These are phyloP conservation scores for Oryza nivara DNA, from an alignment of 176 grass and related monocot genomes.

Conservation along the genomic window DNA sequence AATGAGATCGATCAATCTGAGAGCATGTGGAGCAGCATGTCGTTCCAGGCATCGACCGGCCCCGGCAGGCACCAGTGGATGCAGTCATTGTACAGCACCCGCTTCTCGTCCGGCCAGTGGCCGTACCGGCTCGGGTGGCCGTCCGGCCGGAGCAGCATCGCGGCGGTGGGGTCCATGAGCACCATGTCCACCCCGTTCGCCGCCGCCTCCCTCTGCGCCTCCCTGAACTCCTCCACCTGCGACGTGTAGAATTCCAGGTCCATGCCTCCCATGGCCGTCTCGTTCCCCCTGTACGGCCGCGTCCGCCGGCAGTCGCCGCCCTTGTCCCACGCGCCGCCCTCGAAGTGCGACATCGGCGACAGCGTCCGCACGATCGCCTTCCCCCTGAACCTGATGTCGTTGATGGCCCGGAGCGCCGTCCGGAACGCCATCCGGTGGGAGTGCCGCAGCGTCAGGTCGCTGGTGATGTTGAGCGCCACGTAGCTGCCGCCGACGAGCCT, in stretches of 20 bases:
- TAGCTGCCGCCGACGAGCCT: conserved; percentile 57
- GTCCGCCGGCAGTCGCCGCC: conserved; percentile 65
- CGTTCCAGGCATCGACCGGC: conserved; percentile 66
- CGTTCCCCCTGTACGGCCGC: conserved; percentile 47
- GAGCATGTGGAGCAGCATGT: conserved; percentile 65
- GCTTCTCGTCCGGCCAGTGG: conserved; percentile 50
- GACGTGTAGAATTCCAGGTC: conserved; percentile 60
- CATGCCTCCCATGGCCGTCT: conserved; percentile 41
- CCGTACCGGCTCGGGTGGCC: conserved; percentile 70
- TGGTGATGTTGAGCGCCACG: conserved; percentile 53
- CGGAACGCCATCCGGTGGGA: conserved; percentile 60
- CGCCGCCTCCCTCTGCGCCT: conserved; percentile 42
- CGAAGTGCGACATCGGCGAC: conserved; percentile 72
- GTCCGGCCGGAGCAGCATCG: conserved; percentile 66
- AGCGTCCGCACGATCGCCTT: conserved; percentile 63
- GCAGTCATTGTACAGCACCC: conserved; percentile 57
- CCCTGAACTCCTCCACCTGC: conserved; percentile 72
- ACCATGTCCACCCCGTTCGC: conserved; percentile 33
- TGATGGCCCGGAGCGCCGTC: conserved; percentile 48
- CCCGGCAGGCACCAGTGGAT: conserved; percentile 82
- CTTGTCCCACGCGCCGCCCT: conserved; percentile 63
- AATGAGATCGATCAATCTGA: conserved; percentile 26
- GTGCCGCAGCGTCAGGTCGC: conserved; percentile 51
- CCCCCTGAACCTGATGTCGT: conserved; percentile 23
- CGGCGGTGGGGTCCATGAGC: conserved; percentile 55